Evolutionary conservation across 2,329 filamentous ascomycete genomes (phyloP).

Genomic region (Fusarium sp.): DNA sequence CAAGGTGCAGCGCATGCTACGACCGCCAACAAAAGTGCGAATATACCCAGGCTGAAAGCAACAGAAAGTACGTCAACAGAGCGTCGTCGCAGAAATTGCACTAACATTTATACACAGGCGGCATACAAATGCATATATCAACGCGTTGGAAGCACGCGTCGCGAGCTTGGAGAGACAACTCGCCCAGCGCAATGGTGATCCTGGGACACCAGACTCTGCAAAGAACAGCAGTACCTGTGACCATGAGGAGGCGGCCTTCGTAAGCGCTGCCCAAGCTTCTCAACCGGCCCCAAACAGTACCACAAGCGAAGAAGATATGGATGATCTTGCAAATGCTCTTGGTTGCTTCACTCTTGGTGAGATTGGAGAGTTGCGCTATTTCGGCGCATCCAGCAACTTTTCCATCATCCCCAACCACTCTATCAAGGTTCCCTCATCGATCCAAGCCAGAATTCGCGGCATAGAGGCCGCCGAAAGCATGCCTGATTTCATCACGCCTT

Average conservation of each 20-base stretch:
- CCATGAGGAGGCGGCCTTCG: not conserved
- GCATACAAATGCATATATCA: conserved; percentile 2
- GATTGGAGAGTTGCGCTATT: conserved; percentile 4
- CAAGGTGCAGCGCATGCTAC: not conserved
- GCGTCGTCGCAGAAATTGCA: rapidly evolving
- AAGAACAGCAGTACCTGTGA: not conserved
- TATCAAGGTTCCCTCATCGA: not conserved
- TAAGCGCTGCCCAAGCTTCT: not conserved
- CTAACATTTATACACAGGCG: not conserved
- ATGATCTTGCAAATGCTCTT: not conserved
- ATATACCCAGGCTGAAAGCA: conserved; percentile 4
- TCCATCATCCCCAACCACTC: conserved; percentile 4
- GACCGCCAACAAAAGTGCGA: conserved; percentile 2
- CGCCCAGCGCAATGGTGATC: not conserved
- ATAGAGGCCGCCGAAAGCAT: not conserved
- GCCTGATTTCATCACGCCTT: not conserved
- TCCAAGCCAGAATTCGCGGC: not conserved
- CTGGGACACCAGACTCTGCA: not conserved
- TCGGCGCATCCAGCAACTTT: conserved; percentile 5
- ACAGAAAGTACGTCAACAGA: not conserved
- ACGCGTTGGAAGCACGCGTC: conserved; percentile 2
- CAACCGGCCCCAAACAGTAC: rapidly evolving
- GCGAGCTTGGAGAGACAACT: not conserved
- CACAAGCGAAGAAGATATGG: not conserved
- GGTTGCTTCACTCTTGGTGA: conserved; percentile 5